Conservation (phyloP, 768 basidiomycete species). For the Suillus subalutaceus region DNA sequence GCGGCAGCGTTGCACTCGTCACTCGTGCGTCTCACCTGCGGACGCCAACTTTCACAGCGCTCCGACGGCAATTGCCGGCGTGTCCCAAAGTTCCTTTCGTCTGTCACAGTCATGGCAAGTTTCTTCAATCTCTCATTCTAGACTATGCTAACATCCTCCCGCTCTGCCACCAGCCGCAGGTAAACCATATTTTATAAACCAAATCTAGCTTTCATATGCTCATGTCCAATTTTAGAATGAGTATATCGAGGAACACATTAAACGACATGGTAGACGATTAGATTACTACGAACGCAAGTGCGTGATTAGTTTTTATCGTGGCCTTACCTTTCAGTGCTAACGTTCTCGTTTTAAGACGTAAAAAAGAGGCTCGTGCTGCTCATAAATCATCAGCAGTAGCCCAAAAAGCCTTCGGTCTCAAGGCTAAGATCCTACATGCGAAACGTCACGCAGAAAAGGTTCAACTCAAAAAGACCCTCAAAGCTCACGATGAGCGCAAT, state of each 20-base stretch:
- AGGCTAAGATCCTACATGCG: slow-evolving; percentile 97
- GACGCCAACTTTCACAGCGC: background rate
- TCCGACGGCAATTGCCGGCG: slow-evolving; percentile 31
- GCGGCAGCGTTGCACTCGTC: slow-evolving; percentile 18
- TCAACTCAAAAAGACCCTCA: slow-evolving; percentile 98
- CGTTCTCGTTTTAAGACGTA: slow-evolving; percentile 55
- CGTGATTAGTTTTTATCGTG: slow-evolving; percentile 31
- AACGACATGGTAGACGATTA: slow-evolving; percentile 92
- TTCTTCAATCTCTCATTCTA: background rate
- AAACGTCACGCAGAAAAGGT: slow-evolving; percentile 98
- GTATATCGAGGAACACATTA: slow-evolving; percentile 99
- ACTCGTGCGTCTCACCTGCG: slow-evolving; percentile 5
- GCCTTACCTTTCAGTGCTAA: background rate
- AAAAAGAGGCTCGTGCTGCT: slow-evolving; percentile 76
- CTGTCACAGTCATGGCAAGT: slow-evolving; percentile 30
- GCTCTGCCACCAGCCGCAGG: slow-evolving; percentile 60
- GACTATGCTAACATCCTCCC: slow-evolving; percentile 17
- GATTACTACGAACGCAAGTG: slow-evolving; percentile 96
- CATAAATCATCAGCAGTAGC: slow-evolving; percentile 81
- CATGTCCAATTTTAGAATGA: slow-evolving; percentile 70
- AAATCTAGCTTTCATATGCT: slow-evolving; percentile 3
- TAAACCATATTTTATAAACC: slow-evolving; percentile 29
- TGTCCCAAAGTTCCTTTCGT: slow-evolving; percentile 7
- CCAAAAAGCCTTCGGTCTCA: slow-evolving; percentile 94
- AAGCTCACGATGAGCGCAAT: slow-evolving; percentile 98